Base-by-base conservation (phyloP, 2,329 filamentous ascomycete genomes). In the Alternaria gansuensis region DNA sequence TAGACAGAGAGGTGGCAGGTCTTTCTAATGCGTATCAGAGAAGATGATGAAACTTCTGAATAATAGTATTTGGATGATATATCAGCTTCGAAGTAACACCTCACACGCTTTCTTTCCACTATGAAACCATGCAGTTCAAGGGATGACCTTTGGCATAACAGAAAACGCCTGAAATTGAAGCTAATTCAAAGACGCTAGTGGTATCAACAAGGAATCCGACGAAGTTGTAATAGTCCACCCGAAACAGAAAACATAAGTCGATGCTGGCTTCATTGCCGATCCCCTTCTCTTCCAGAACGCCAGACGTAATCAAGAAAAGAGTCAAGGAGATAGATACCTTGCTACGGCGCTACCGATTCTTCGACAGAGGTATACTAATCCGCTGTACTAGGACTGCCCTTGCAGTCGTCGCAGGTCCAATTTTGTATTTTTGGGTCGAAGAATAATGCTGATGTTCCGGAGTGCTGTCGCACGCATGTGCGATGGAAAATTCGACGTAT, bases 401-500 rank as follows among this genome's bases (percentile, higher is more conserved):
- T 57, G 40, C 65, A 67, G 7, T 64, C 61, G 21, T 43, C 37
- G 24, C 65, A 67, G 1, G 37, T 48, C 65, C 65, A 67, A 3
- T 39, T 29, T 11, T 33, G 50, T 36, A 31, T 51, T 13, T 53
- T 49, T 3, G 9, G 29, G 26, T 41, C 26, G 1, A 53, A 49
- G 23, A 23, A 11, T 2, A 14, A 31, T 10, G 17, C 31, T 13
- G 43, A 13, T 31, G 49, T 8, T 28, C 41, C 41, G 60, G 58
- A 65, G 23, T 54, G 39, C 1, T 62, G 24, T 40, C 51, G 40
- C 11, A 67, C 54, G 43, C 70, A 73, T 9, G 63, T 48, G 5
- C 66, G 39, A 24, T 73, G 70, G 48, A 69, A 73, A 8, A 54
- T 49, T 14, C 59, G 57, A 7, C 69, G 68, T 28, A 67, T 52